Base-by-base conservation (phyloP, 2,329 filamentous ascomycete species). In the Claviceps capensis region DNA sequence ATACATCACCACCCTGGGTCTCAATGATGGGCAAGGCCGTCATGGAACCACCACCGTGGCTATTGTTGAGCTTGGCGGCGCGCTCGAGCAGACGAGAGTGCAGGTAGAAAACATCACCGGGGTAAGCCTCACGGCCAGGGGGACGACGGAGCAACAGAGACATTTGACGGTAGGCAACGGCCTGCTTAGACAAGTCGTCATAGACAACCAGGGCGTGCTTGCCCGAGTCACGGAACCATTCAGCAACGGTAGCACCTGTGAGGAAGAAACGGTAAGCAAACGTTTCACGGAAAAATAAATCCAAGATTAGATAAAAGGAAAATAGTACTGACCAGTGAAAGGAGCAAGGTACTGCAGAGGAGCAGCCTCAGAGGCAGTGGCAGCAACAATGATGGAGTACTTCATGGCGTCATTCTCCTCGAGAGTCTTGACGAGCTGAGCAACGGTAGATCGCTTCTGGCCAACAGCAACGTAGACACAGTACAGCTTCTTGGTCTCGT, bases 391-490 rank as follows among this genome's bases (percentile, higher is more conserved):
- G 61, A 95, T 83, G 61, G 79, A 84, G 82, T 97, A 98, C 79
- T 96, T 95, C 89, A 98, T 95, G 69, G 93, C 89, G 65, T 97
- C 90, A 73, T 96, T 95, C 85, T 97, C 91, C 83, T 97, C 91
- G 54, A 98, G 88, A 59, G 93, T 97, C 87, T 97, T 89, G 80
- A 98, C 93, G 66, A 98, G 85, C 82, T 98, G 93, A 62, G 93
- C 93, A 65, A 98, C 91, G 63, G 93, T 98, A 64, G 93, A 97
- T 73, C 93, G 89, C 85, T 98, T 98, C 83, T 98, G 93, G 68
- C 93, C 93, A 65, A 98, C 84, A 68, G 93, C 93, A 66, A 97
- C 93, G 83, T 98, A 98, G 75, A 98, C 79, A 72, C 91, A 97
- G 87, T 95, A 98, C 54, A 98, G 88, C 84, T 98, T 98, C 86